Evolutionary conservation across 768 basidiomycete species (phyloP), one percentile per base, ranked within the genome.

Genomic region (Phaffia tasmanica): DNA sequence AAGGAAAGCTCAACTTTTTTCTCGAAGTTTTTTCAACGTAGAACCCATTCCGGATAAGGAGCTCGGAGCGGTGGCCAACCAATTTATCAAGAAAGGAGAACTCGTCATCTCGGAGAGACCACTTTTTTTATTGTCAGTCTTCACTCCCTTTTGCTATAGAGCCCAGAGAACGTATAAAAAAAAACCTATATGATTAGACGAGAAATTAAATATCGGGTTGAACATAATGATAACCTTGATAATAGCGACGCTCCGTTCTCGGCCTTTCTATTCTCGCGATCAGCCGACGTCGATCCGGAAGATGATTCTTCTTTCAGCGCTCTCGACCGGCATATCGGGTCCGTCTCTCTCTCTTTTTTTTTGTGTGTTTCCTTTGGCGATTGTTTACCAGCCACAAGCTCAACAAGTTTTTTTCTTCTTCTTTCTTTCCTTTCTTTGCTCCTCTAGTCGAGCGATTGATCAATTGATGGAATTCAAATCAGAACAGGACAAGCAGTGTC

Each of bases 41-140:
- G 27, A 9, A 0, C 54, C 62, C 18, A 69, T 69, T 19, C 57
- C 62, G n/a, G 47, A 54, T 27, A 69, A 69, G 58, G 67, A 62
- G 25, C 67, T 69, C 15, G 67, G 67, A 9, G 35, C 57, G 8
- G 48, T 69, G 6, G 67, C 67, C 0, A 47, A 30, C 14, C 27
- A 42, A 16, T 21, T 19, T 16, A 69, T 64, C 25, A 48, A 29
- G 5, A 69, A 69, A 30, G 67, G 67, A 19, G 50, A 57, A 29
- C 67, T 69, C 35, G 58, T 69, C 11, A 63, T 69, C 35, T 62
- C 63, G 30, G 67, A 69, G 35, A 27, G 50, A 42, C 67, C 67
- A 11, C 57, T 69, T 18, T 69, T 69, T 42, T 27, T 57, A 46
- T 69, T 67, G 66, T 67, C 6, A 11, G 60, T 63, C n/a, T 9